These are phyloP conservation scores for Grigorovia transvaalensis DNA, from an alignment of 805 yeast genomes.

Conservation along the genomic window DNA sequence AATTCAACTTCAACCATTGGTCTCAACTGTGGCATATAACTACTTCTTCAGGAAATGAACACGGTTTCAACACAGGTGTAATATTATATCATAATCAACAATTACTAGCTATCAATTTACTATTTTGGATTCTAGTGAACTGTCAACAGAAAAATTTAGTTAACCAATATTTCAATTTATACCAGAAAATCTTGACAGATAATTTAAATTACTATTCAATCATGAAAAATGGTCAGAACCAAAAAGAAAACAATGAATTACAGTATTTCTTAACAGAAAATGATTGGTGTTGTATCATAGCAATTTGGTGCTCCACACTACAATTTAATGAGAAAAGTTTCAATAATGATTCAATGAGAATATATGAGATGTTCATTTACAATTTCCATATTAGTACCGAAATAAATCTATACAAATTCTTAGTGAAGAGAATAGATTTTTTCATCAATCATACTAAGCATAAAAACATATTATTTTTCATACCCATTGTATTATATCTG, in stretches of 20 bases:
- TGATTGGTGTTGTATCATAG: background rate
- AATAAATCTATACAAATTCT: background rate
- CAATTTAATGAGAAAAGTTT: background rate
- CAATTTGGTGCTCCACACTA: background rate
- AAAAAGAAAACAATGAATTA: background rate
- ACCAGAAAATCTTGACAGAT: background rate
- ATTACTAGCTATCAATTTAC: background rate
- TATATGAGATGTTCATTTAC: background rate
- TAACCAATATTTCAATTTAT: background rate
- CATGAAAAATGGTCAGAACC: background rate
- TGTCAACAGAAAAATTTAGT: background rate
- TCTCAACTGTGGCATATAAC: background rate
- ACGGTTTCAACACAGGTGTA: background rate
- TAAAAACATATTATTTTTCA: background rate
- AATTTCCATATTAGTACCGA: background rate
- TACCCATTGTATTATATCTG: constrained; percentile 2
- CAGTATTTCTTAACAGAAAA: background rate
- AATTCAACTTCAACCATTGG: background rate
- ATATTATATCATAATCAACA: background rate
- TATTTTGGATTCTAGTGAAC: background rate
- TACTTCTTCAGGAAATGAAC: background rate
- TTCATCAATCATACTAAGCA: background rate
- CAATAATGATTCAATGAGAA: background rate
- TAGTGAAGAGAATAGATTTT: background rate
- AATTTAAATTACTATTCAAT: background rate